Base-by-base conservation (phyloP, 2,329 filamentous ascomycete species). In the Trichoderma asperellum region DNA sequence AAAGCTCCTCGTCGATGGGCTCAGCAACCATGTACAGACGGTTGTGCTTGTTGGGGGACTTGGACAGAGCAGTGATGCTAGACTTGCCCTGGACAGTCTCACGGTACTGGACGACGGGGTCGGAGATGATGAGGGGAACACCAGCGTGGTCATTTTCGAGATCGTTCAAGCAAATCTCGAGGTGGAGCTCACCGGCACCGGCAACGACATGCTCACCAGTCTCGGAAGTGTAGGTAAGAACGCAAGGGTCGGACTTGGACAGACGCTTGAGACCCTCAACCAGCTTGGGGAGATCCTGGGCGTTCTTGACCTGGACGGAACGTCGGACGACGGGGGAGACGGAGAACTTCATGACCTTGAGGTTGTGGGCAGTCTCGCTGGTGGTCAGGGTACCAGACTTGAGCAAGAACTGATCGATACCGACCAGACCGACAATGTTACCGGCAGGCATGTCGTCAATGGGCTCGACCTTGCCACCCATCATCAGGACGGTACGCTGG, bases 341-440 rank as follows among this genome's bases (percentile, higher is more conserved):
- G 81, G 96, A 99, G 92, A 99, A 99, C 89, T 97, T 98, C 96
- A 99, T 99, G 86, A 99, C 96, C 92, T 98, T 98, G 80, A 99
- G 87, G 91, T 99, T 99, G 92, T 99, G 96, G 82, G 96, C 95
- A 75, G 93, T 96, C 77, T 99, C 96, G 81, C 88, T 91, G 82
- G 95, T 98, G 85, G 94, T 97, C 79, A 99, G 92, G 80, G 96
- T 99, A 92, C 96, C 96, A 83, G 96, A 98, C 92, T 99, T 99
- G 88, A 99, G 94, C 88, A 99, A 88, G 93, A 98, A 99, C 90
- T 99, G 96, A 83, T 99, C 96, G 78, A 99, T 93, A 91, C 96
- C 96, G 81, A 99, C 96, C 79, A 99, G 89, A 89, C 96, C 96
- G 79, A 97, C 91, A 88, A 99, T 98, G 92, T 99, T 99, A 90